A percentile compares a stretch with the other conserved stretches of the same genome.
These are phyloP conservation scores for Oryza nivara DNA, from an alignment of 176 grass and related monocot genomes.

Conservation along the genomic window DNA sequence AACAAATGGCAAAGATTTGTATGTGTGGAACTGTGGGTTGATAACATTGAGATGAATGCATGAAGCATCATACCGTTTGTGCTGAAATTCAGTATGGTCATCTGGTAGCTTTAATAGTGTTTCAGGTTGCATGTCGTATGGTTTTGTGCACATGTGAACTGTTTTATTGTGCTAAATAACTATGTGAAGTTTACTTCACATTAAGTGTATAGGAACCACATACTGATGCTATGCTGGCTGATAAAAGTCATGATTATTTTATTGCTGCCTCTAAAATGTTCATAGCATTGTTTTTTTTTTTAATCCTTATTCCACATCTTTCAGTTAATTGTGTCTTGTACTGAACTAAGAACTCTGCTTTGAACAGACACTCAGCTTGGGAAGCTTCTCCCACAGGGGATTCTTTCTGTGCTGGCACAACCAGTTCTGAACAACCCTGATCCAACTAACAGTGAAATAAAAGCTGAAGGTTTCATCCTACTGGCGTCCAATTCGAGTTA, in stretches of 20 bases:
- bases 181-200: background rate
- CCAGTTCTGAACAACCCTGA: conserved; percentile 48
- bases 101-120: background rate
- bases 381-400: conserved; percentile 65
- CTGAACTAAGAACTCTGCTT: conserved; percentile 30
- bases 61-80: background rate
- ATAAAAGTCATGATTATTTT: background rate
- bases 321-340: conserved; percentile 30
- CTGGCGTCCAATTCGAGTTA: conserved; percentile 86
- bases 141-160: background rate
- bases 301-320: conserved; percentile 30
- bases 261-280: conserved; percentile 24
- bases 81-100: background rate
- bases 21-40: background rate
- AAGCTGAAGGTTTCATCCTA: conserved; percentile 66
- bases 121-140: background rate
- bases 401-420: conserved; percentile 70
- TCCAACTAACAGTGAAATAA: conserved; percentile 41
- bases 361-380: conserved; percentile 61
- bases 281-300: background rate
- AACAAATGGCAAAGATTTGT: background rate
- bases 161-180: conserved; percentile 5
- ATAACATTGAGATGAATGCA: background rate
- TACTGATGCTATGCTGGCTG: background rate
- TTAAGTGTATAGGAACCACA: background rate